Base-by-base conservation (phyloP, 768 basidiomycete species). In the Termitomyces sp. region DNA sequence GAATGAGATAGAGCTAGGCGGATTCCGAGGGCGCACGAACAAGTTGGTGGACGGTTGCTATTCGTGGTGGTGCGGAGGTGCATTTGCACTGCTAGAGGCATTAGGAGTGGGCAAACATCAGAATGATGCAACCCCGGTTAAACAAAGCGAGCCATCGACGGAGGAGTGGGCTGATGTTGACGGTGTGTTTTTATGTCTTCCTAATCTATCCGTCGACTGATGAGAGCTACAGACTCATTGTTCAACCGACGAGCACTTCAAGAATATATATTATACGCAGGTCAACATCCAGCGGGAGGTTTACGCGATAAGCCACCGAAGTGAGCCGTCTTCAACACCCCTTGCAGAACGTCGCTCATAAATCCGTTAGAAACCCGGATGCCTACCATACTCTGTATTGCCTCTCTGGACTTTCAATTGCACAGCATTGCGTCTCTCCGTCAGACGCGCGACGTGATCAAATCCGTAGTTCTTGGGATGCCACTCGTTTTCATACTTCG, bases 31-130 rank as follows among this genome's bases (percentile, higher is more conserved):
- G 0, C 79, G 97, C 57, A 93, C 94, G 65, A 99, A 98, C 72
- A 99, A 99, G 73, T 83, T 99, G n/a, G 96, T 99, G 0, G 97
- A 99, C 68, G 97, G 96, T 4, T 99, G 97, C 74, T 99, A 99
- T 74, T 89, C 91, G n/a, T 99, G 97, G 97, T 99, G 96, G 97
- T 92, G 94, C 24, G 97, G 93, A 2, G 96, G 96, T 0, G 82
- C 90, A 16, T 92, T 97, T 70, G 80, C 84, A 0, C 75, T 98
- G 8, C 75, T 97, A 0, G 91, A 92, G 60, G 85, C 84, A 32
- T 67, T 86, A 0, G 79, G 80, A 13, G 71, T 80, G 58, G 79
- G 68, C 18, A 82, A 65, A 4, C 55, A 73, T 36, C 69, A 71
- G 46, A 75, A 78, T 65, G 72, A 75, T 11, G 74, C 69, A 38